Conservation (phyloP, 768 basidiomycete species). For the Mycena crocata region DNA sequence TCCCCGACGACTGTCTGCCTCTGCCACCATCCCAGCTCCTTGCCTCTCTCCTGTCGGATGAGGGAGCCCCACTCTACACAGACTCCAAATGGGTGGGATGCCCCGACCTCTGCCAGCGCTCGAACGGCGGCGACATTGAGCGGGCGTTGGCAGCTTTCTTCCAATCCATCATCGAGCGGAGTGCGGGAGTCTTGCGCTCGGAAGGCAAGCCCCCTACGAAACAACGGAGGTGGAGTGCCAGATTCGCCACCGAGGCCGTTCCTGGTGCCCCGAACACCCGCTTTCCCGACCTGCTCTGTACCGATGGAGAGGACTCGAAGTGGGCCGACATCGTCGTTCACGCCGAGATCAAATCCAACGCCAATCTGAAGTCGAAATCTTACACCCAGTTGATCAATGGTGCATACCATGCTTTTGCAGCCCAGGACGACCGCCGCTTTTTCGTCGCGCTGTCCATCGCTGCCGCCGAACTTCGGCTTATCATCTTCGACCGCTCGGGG, state of each 20-base stretch:
- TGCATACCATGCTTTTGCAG: not conserved
- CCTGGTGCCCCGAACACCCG: not conserved
- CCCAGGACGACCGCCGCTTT: no score
- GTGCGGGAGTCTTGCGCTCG: no score
- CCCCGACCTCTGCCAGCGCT: not conserved
- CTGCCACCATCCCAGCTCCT: not conserved
- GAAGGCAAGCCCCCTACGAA: no score
- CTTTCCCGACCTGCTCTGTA: not conserved
- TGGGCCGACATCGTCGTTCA: not conserved
- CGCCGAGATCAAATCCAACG: slow-evolving; percentile 5
- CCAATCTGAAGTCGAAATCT: no score
- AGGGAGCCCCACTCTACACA: not conserved
- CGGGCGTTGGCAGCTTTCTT: not conserved
- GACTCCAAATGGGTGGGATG: not conserved
- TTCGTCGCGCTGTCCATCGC: not conserved
- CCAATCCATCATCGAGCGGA: no score
- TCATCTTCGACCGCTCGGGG: not conserved
- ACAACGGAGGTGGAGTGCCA: not conserved
- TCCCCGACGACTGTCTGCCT: slow-evolving; percentile 18
- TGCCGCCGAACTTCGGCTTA: not conserved
- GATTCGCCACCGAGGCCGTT: not conserved
- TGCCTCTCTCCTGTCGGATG: not conserved
- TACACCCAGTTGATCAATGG: not conserved
- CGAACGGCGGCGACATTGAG: not conserved
- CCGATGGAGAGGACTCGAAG: not conserved